Base-by-base conservation (phyloP, 2,329 filamentous ascomycete genomes). In the Incumbomyces lentus region DNA sequence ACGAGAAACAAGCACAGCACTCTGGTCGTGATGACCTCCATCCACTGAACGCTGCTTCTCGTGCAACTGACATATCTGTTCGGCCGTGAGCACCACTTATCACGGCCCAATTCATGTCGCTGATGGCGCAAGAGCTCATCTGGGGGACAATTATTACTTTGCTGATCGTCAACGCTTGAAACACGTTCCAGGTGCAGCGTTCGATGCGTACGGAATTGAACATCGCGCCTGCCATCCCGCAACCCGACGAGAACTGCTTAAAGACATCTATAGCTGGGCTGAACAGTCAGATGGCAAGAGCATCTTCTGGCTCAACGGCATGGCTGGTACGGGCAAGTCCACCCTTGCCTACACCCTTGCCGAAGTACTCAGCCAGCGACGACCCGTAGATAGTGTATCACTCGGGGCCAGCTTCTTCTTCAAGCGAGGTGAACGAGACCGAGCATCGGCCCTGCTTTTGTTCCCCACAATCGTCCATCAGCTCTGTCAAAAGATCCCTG, bases 381-480 rank as follows among this genome's bases (percentile, higher is more conserved):
- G 33, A 11, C 43, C 35, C 6, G 14, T n/a, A 13, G 44, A 26
- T 16, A 17, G 7, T n/a, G 40, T n/a, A n/a, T 13, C 11, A 4
- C 44, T 52, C n/a, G 47, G 43, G 12, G 49, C 49, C 14, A 52
- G 49, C 41, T 51, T 51, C 43, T 52, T 52, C 56, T 73, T 73
- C 55, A 69, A 68, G 44, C 63, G 59, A 49, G 67, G 64, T 1
- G 66, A 68, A 40, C 56, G 53, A 2, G 65, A 70, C 49, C 60
- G 64, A 19, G 61, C 63, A 1, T 60, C 59, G 36, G 59, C 62
- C 1, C 52, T 52, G 3, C 60, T 57, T 40, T 59, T 74, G 32
- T 62, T 73, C 13, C 57, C 66, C 0, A 72, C 68, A 0, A 55
- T 74, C 29, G 61, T 64, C 5, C 47, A 48, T 7, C 58, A 70